Evolutionary conservation across 306 rosid species (phyloP).

Genomic region (Rubus parviflorus): DNA sequence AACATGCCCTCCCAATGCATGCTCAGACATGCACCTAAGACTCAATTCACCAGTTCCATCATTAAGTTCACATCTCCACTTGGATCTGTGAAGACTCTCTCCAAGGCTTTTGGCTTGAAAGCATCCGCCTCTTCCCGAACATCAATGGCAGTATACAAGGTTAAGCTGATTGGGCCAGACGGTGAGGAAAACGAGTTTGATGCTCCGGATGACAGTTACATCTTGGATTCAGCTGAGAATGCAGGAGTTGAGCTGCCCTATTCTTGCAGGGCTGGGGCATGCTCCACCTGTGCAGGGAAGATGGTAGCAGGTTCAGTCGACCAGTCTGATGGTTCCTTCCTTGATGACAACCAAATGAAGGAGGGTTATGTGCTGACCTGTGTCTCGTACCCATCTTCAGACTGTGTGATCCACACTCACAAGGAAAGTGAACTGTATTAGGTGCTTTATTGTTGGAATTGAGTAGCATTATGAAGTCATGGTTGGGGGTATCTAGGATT

Average conservation of each 20-base stretch:
- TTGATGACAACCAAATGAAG: slow-evolving; percentile 62
- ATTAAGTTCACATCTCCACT: slow-evolving; percentile 49
- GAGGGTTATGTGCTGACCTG: slow-evolving; percentile 64
- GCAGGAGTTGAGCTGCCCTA: slow-evolving; percentile 82
- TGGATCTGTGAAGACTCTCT: slow-evolving; percentile 48
- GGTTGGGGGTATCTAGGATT: not conserved
- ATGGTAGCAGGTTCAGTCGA: slow-evolving; percentile 58
- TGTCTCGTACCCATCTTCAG: slow-evolving; percentile 36
- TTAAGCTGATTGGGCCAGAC: slow-evolving; percentile 63
- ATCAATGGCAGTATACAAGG: slow-evolving; percentile 69
- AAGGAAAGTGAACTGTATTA: slow-evolving; percentile 72
- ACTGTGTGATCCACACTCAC: slow-evolving; percentile 52
- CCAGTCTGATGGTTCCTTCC: slow-evolving; percentile 78
- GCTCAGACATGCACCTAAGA: slow-evolving; percentile 35
- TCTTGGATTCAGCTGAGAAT: slow-evolving; percentile 74
- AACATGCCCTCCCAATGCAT: slow-evolving; percentile 40
- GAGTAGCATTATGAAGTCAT: not conserved
- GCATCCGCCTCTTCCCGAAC: slow-evolving; percentile 46
- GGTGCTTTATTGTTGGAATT: slow-evolving; percentile 16
- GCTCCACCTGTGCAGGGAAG: slow-evolving; percentile 83
- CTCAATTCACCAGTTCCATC: slow-evolving; percentile 24
- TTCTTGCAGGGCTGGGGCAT: slow-evolving; percentile 89
- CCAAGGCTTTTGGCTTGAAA: slow-evolving; percentile 59
- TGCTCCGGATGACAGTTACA: slow-evolving; percentile 67
- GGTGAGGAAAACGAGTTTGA: slow-evolving; percentile 66